Evolutionary conservation across 768 basidiomycete species (phyloP).

Genomic region (Asterophora lycoperdoides): DNA sequence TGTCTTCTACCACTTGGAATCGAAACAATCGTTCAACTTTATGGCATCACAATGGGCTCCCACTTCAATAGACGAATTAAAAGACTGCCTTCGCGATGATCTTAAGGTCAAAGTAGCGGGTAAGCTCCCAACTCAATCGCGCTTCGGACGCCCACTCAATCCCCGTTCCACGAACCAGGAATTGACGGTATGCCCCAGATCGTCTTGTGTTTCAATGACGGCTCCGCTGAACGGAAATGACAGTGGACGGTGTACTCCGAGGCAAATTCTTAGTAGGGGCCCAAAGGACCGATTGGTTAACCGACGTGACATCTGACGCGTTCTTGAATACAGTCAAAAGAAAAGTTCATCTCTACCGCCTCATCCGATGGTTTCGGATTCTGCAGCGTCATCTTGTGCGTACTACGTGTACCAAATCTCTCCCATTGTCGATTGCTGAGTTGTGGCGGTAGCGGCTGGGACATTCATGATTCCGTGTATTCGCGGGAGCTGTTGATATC

Average conservation of each 20-base stretch:
- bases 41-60: conserved; percentile 4
- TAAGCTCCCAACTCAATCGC: conserved; percentile 30
- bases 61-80: conserved; percentile 52
- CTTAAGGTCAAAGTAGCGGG: conserved; percentile 93
- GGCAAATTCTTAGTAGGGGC: conserved; percentile 84
- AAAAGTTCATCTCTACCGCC: conserved; percentile 83
- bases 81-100: conserved; percentile 50
- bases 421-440: neutral
- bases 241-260: conserved; percentile 90
- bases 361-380: conserved; percentile 86
- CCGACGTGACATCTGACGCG: conserved; percentile 5
- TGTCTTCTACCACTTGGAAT: too few relatives aligned
- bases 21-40: too few relatives aligned
- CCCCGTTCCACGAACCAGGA: conserved; percentile 22
- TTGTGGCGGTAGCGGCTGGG: conserved; percentile 64
- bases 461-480: conserved; percentile 87
- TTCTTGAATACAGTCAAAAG: conserved; percentile 59
- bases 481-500: conserved; percentile 83
- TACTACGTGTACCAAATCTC: neutral
- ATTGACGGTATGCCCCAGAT: conserved; percentile 57
- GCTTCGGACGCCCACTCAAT: conserved; percentile 2
- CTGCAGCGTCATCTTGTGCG: conserved; percentile 86
- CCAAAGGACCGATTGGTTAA: neutral
- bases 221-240: neutral
- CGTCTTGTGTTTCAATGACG: neutral